A percentile compares a stretch with the other conserved stretches of the same genome.
These are phyloP conservation scores for Escallonia rubra DNA, from an alignment of 129 eudicot species.

Conservation along the genomic window DNA sequence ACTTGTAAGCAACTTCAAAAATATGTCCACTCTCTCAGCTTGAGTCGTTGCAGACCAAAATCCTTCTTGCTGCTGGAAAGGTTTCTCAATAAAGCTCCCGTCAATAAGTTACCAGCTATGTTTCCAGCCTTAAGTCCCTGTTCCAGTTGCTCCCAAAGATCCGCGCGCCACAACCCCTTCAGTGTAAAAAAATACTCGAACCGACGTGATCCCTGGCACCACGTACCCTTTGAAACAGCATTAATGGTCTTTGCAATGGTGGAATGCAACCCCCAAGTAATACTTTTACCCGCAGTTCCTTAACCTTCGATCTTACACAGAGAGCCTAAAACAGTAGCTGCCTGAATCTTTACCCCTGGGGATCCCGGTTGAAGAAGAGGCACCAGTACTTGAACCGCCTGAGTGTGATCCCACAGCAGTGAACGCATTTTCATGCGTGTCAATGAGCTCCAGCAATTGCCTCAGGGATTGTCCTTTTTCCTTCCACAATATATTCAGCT, in stretches of 20 bases:
- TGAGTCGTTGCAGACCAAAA: constrained; percentile 87
- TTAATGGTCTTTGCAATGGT: constrained; percentile 92
- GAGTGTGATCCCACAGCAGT: constrained; percentile 99
- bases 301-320: constrained; percentile 80
- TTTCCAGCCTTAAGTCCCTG: constrained; percentile 88
- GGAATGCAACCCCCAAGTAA: constrained; percentile 97
- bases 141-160: constrained; percentile 75
- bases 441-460: constrained; percentile 78
- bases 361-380: constrained; percentile 92
- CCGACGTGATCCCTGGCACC: constrained; percentile 96
- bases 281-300: constrained; percentile 90
- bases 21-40: constrained; percentile 85
- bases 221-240: constrained; percentile 87
- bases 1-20: constrained; percentile 69
- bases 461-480: constrained; percentile 79
- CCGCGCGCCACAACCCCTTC: constrained; percentile 93
- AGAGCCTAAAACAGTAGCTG: constrained; percentile 90
- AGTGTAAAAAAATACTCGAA: constrained; percentile 93
- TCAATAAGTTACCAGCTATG: constrained; percentile 71
- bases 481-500: constrained; percentile 57
- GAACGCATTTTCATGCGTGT: constrained; percentile 88
- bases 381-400: constrained; percentile 99
- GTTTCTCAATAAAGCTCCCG: constrained; percentile 77
- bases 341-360: constrained; percentile 87
- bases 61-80: constrained; percentile 84